Percentiles rank a stretch among this genome's conserved stretches.
These are phyloP conservation scores for Talaromyces islandicus DNA, from an alignment of 2,329 filamentous ascomycete species.

Conservation along the genomic window DNA sequence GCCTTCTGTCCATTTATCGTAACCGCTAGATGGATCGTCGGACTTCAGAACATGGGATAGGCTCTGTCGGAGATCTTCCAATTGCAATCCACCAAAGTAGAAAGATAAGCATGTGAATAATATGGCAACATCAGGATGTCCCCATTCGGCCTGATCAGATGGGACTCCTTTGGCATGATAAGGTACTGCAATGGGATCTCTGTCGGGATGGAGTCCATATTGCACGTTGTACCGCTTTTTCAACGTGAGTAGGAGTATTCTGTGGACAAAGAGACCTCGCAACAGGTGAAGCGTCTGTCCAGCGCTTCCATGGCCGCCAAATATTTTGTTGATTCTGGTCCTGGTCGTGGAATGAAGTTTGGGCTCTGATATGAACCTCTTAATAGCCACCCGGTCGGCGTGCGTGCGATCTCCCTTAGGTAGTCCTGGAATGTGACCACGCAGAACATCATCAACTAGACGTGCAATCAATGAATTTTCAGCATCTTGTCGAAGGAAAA, in stretches of 20 bases:
- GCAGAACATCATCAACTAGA: neutral
- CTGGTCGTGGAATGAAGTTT: neutral
- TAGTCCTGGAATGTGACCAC: neutral
- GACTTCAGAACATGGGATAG: conserved; percentile 49
- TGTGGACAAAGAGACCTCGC: conserved; percentile 55
- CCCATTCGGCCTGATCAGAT: conserved; percentile 57
- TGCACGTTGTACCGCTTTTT: conserved; percentile 62
- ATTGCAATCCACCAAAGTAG: conserved; percentile 56
- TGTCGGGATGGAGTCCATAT: conserved; percentile 52
- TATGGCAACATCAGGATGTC: conserved; percentile 62
- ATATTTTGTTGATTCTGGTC: conserved; percentile 14
- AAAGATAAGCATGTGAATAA: conserved; percentile 60
- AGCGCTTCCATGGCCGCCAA: conserved; percentile 24
- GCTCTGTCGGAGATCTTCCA: conserved; percentile 43
- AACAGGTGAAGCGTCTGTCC: conserved; percentile 47
- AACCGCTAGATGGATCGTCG: conserved; percentile 53
- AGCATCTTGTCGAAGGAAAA: neutral
- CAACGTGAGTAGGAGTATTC: conserved; percentile 33
- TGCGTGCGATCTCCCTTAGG: neutral
- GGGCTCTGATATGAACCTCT: neutral
- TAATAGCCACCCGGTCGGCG: neutral
- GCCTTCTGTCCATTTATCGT: conserved; percentile 45
- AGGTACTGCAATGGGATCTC: conserved; percentile 53
- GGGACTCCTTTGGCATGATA: conserved; percentile 62
- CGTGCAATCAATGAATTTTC: neutral